phyloP scores from a whole-genome alignment of 805 yeast species.

The Nakazawaea siamensis region DNA sequence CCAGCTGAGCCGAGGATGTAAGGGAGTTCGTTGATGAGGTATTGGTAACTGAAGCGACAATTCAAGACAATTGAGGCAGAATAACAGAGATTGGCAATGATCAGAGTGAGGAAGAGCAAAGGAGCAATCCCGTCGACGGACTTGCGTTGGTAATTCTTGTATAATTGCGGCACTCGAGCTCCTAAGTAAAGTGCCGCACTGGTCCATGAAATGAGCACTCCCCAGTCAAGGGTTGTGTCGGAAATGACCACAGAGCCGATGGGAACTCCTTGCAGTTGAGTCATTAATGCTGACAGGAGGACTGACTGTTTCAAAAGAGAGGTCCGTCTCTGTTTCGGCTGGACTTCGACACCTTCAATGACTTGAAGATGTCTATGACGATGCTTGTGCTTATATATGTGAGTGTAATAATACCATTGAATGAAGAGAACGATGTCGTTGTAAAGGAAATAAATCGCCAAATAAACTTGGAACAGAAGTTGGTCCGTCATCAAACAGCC shows the following conservation, averaged over 20 bases:
- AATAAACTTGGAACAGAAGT: conserved; percentile 67
- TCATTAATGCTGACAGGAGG: neutral
- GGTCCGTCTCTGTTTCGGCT: neutral
- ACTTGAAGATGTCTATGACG: conserved; percentile 4
- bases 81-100: conserved; percentile 71
- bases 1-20: conserved; percentile 82
- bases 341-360: conserved; percentile 1
- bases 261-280: conserved; percentile 6
- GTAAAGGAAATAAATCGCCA: conserved; percentile 65
- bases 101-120: conserved; percentile 67
- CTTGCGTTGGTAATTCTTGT: conserved; percentile 66
- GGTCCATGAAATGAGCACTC: conserved; percentile 60
- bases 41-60: conserved; percentile 41
- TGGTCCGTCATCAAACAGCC: conserved; percentile 79
- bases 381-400: neutral
- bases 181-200: conserved; percentile 70
- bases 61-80: conserved; percentile 66
- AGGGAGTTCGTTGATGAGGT: conserved; percentile 66
- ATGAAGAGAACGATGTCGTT: conserved; percentile 61
- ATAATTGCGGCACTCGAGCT: conserved; percentile 79
- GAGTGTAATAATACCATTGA: conserved; percentile 46
- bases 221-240: conserved; percentile 16
- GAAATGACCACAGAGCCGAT: conserved; percentile 2
- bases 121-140: conserved; percentile 87
- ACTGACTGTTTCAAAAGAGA: neutral